Conservation (phyloP, 352 stramenopile species). For the Saprolegnia parasitica region DNA sequence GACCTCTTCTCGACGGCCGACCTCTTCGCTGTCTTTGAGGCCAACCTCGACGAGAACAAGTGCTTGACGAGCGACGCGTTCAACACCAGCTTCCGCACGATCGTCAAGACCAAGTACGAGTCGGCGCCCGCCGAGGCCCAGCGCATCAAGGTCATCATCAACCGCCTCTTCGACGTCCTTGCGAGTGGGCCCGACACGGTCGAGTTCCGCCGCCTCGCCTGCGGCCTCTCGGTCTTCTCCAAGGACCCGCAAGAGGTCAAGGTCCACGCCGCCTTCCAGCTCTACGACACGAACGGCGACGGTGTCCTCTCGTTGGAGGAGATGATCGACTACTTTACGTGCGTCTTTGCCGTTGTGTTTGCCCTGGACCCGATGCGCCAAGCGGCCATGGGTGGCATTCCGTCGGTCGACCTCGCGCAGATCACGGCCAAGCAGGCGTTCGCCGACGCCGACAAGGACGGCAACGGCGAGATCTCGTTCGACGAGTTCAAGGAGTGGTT, state of each 20-base stretch:
- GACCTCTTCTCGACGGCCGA: constrained; percentile 7
- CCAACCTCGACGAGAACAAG: not conserved
- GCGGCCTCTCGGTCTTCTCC: constrained; percentile 45
- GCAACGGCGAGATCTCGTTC: constrained; percentile 33
- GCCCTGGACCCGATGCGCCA: constrained; percentile 67
- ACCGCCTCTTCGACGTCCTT: constrained; percentile 66
- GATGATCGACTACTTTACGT: constrained; percentile 75
- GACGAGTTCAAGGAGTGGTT: constrained; percentile 38
- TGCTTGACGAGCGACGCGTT: not conserved
- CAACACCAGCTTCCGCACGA: constrained; percentile 1
- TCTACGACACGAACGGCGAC: constrained; percentile 82
- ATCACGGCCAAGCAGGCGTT: constrained; percentile 47
- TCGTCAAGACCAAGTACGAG: constrained; percentile 10
- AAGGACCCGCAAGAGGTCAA: constrained; percentile 42
- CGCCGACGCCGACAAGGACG: constrained; percentile 31
- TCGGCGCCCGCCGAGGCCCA: not conserved
- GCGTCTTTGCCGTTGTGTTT: constrained; percentile 83
- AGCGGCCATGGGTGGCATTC: constrained; percentile 46
- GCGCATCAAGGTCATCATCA: constrained; percentile 14
- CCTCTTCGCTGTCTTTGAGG: constrained; percentile 5
- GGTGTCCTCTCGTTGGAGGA: constrained; percentile 74
- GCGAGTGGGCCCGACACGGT: constrained; percentile 60
- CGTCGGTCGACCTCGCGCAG: constrained; percentile 18
- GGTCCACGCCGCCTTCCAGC: constrained; percentile 68
- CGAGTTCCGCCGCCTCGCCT: constrained; percentile 74